A percentile compares a stretch with the other conserved stretches of the same genome.
Evolutionary conservation across 176 grass and related monocot genomes (phyloP).

Genomic region (Alloteropsis semialata): DNA sequence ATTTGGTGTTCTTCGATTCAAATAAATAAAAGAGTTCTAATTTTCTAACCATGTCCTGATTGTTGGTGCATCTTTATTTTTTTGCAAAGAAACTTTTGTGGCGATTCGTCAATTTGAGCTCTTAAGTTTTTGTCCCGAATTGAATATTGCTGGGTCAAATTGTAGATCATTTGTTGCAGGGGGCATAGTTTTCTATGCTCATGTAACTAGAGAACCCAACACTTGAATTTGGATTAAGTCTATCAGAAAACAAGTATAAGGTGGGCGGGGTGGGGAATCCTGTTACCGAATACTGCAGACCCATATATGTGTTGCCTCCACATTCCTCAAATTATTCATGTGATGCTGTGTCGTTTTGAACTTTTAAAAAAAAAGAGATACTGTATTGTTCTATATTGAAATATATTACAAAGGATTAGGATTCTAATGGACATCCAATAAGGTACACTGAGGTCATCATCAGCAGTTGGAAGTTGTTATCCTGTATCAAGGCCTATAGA

Average conservation of each 20-base stretch:
- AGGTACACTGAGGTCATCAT: background rate
- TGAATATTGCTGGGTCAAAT: background rate
- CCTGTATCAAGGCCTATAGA: constrained; percentile 2
- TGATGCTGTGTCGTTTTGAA: too few species aligned
- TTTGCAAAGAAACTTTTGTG: background rate
- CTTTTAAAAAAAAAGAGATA: too few species aligned
- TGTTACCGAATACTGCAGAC: background rate
- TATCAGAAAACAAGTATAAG: background rate
- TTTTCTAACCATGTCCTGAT: background rate
- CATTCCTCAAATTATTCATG: background rate
- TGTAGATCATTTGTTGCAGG: background rate
- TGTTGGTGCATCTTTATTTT: background rate
- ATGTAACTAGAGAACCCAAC: background rate
- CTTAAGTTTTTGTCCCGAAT: background rate
- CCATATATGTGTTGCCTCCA: background rate
- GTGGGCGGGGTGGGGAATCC: background rate
- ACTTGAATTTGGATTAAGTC: too few species aligned
- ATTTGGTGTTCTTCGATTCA: background rate
- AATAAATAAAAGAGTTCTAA: background rate
- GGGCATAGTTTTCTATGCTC: background rate
- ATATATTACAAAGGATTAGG: background rate
- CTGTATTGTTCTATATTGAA: background rate
- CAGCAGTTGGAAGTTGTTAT: background rate
- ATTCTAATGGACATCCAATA: background rate
- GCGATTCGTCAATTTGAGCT: background rate